These are phyloP conservation scores for Fusarium oligoseptatum DNA, from an alignment of 2,329 filamentous ascomycete genomes.

Conservation along the genomic window DNA sequence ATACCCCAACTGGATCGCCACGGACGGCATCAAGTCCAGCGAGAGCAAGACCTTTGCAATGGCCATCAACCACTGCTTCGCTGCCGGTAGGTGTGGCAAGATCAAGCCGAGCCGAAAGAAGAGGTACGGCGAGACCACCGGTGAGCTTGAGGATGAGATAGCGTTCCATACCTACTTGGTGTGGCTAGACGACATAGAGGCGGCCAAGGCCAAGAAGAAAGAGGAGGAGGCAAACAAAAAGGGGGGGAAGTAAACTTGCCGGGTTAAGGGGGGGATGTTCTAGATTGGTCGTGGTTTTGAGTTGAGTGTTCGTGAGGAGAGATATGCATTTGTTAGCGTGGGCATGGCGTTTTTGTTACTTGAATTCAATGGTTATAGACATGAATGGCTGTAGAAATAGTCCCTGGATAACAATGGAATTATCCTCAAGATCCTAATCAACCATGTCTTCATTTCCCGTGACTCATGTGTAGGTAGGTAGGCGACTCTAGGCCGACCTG, in stretches of 20 bases:
- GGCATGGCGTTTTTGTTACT: background rate
- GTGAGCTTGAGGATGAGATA: background rate
- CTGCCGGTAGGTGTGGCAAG: constrained; percentile 21
- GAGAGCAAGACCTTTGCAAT: constrained; percentile 45
- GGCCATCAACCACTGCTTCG: constrained; percentile 50
- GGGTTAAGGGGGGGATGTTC: background rate
- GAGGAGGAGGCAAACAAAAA: background rate
- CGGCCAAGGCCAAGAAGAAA: background rate
- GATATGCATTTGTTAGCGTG: background rate
- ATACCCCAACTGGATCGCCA: constrained; percentile 52
- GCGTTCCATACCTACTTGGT: background rate
- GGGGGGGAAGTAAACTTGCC: background rate
- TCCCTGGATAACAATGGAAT: background rate
- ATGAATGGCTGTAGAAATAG: background rate
- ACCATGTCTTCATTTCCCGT: constrained; percentile 25
- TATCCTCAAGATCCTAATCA: background rate
- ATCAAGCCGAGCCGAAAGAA: background rate
- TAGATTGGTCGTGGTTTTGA: background rate
- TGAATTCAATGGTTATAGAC: background rate
- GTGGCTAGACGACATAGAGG: background rate
- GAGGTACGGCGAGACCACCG: background rate
- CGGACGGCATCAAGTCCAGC: constrained; percentile 46
- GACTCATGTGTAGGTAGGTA: constrained; percentile 9
- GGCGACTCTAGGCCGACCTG: background rate
- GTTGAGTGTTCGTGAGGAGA: background rate